Base-by-base conservation (phyloP, 2,329 filamentous ascomycete genomes). In the Pyricularia grisea region DNA sequence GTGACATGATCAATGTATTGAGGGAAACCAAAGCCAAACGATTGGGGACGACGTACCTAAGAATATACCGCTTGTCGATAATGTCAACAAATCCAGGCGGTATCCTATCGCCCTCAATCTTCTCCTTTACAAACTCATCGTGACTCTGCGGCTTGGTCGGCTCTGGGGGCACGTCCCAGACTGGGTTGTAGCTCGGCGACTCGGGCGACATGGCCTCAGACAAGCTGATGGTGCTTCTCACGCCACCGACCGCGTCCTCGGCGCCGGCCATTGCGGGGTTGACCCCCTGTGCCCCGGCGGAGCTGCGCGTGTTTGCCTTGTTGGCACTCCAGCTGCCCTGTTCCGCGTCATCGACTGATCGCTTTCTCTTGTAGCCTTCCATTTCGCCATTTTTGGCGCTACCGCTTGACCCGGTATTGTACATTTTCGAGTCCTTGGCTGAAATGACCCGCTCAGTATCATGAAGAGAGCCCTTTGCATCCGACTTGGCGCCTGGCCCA, bases 21-120 rank as follows among this genome's bases (percentile, higher is more conserved):
- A 9, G 11, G 4, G 9, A 10, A 9, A 33, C 4, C 4, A n/a
- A n/a, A n/a, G n/a, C n/a, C n/a, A n/a, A 33, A 33, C 11, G 11
- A 7, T 30, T 30, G 11, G 7, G 4, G 9, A 10, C 31, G 27
- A 74, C 82, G 76, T 82, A 89, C 88, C 88, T 81, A 42, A 90
- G 82, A 71, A 90, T 87, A 72, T 90, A 90, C n/a, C 80, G 79
- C 67, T 74, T 77, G 68, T 78, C 79, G 11, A 73, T 73, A 28
- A 90, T 78, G 30, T 74, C 73, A 9, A 80, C 78, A 71, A 85
- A 88, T 7, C 88, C 87, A 0, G 81, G 79, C 3, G 83, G 84
- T 1, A 89, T 73, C 1, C 75, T 75, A 36, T 84, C 79, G 11
- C 73, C 76, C 68, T 79, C 71, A 36, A 90, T 80, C 28, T 77